Evolutionary conservation across 176 grass and related monocot genomes (phyloP), one percentile per base, ranked within the genome.

Genomic region (Musa acuminata): DNA sequence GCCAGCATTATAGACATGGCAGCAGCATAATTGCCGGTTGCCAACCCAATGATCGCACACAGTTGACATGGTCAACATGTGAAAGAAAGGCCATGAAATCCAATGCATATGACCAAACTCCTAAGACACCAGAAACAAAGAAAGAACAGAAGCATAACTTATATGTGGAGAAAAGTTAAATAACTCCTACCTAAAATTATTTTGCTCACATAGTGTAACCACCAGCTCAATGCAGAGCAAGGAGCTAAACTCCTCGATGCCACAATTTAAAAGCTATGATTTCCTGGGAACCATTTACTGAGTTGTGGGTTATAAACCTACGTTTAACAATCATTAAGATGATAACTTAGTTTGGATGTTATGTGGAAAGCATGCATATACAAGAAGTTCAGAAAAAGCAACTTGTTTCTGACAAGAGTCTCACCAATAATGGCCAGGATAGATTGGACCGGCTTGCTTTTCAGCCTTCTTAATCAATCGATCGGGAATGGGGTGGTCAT

Each of bases 401-500:
- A 53, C 13, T 51, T 12, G 11, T 19, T 58, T 1, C 63, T 51
- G 21, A 69, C 5, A 23, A 26, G 35, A 6, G 35, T 72, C 80
- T 80, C 85, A 94, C 95, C 95, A 99, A 82, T 91, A 99, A 75
- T 99, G 83, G 74, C 95, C 95, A 71, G 95, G 82, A 80, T 58
- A 94, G 26, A 99, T 87, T 67, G 81, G 82, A 76, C 95, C 95
- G 22, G 95, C 90, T 73, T 77, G 75, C 74, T 99, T 99, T 79
- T 99, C 95, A 27, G 95, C 95, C 82, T 91, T 99, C 80, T 86
- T 91, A 70, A 94, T 82, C 0, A 49, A 75, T 71, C 82, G 80
- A 70, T 99, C 90, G 51, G 80, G 67, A 29, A 99, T 87, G 76
- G 82, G 84, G 85, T 89, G 90, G 22, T 90, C 86, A 68, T 99